These are phyloP conservation scores for Fusarium siculi DNA, from an alignment of 2,329 filamentous ascomycete genomes.

Conservation along the genomic window DNA sequence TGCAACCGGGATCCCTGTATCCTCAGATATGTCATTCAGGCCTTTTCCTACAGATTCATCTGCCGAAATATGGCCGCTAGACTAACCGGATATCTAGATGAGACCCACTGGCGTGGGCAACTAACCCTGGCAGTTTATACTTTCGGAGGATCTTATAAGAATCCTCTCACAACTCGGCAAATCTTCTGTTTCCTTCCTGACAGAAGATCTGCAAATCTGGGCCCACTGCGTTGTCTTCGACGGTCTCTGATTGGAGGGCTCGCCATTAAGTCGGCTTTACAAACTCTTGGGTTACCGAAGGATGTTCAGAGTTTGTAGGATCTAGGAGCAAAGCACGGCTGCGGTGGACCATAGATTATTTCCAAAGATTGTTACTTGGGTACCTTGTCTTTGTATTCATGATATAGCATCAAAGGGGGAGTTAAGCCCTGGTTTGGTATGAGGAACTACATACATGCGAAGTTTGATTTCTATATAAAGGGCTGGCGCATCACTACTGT, in stretches of 20 bases:
- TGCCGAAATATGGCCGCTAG: too few species aligned
- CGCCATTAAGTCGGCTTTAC: neutral
- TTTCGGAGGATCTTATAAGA: neutral
- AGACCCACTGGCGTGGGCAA: neutral
- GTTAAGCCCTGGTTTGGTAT: rapidly evolving
- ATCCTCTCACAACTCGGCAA: neutral
- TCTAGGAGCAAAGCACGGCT: neutral
- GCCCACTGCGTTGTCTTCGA: neutral
- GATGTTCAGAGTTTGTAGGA: neutral
- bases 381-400: neutral
- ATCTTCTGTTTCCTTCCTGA: too few species aligned
- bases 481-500: neutral
- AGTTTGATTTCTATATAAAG: neutral
- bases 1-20: too few species aligned
- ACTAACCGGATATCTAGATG: neutral
- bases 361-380: neutral
- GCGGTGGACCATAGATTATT: neutral
- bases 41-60: too few species aligned
- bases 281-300: neutral
- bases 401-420: rapidly evolving
- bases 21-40: too few species aligned
- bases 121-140: neutral
- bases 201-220: neutral
- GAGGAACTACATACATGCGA: rapidly evolving
- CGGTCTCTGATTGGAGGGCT: rapidly evolving